Evolutionary conservation across 225 moss, liverwort and hornwort species (phyloP).

Genomic region (Marchantia polymorpha): DNA sequence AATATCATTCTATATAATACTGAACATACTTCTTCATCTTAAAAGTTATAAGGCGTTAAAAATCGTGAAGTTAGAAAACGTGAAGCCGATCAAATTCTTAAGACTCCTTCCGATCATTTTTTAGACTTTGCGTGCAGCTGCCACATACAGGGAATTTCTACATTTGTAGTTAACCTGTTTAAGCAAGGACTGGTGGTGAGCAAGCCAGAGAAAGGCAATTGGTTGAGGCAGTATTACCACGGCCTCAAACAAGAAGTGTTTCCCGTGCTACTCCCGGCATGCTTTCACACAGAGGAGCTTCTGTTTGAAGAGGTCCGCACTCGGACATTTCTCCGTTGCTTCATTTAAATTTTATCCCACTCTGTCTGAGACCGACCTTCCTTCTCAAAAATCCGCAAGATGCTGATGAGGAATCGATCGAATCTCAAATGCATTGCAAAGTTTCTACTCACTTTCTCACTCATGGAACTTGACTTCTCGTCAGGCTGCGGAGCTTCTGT

Average conservation of each 20-base stretch:
- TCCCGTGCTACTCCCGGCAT: conserved; percentile 51
- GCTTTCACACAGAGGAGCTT: conserved; percentile 39
- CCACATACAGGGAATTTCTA: conserved; percentile 78
- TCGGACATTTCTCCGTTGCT: neutral
- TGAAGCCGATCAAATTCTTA: too few relatives aligned
- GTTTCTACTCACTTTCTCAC: too few relatives aligned
- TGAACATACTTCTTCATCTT: too few relatives aligned
- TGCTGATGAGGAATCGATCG: too few relatives aligned
- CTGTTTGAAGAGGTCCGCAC: conserved; percentile 42
- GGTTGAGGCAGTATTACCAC: conserved; percentile 87
- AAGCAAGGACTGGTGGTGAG: conserved; percentile 71
- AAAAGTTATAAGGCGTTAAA: too few relatives aligned
- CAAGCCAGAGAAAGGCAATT: conserved; percentile 68
- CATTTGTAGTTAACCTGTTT: conserved; percentile 83
- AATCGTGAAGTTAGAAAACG: too few relatives aligned
- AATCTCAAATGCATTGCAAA: too few relatives aligned
- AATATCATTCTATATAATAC: too few relatives aligned
- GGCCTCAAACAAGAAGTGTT: conserved; percentile 84
- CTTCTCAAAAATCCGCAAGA: neutral
- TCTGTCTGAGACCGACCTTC: neutral
- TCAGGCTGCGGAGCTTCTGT: conserved; percentile 41
- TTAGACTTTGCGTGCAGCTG: conserved; percentile 45
- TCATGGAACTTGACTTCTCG: neutral
- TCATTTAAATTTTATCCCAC: neutral
- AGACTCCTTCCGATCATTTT: too few relatives aligned